Evolutionary conservation across 352 stramenopile genomes (phyloP).

Genomic region (Globisporangium paddicum): DNA sequence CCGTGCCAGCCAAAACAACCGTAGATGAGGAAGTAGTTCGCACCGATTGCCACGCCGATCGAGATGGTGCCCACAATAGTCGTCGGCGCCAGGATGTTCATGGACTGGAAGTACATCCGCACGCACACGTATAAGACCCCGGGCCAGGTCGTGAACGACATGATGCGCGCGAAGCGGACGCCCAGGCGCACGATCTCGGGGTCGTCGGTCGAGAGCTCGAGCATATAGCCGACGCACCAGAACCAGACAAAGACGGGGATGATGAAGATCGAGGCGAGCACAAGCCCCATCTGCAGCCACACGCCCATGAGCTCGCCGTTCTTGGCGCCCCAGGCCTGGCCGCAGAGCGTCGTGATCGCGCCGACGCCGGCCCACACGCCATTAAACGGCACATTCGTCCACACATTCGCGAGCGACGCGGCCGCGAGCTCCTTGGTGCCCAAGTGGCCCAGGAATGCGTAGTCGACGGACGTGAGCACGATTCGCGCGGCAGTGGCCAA

Average conservation of each 20-base stretch:
- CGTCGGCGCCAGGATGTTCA: slow-evolving; percentile 71
- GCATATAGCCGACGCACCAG: slow-evolving; percentile 39
- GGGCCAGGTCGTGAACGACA: slow-evolving; percentile 74
- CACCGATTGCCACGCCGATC: slow-evolving; percentile 48
- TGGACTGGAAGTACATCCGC: too few relatives aligned
- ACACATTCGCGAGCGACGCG: slow-evolving; percentile 67
- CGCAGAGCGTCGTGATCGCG: slow-evolving; percentile 50
- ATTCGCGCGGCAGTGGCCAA: slow-evolving; percentile 76
- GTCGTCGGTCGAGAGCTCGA: slow-evolving; percentile 64
- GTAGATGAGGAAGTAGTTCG: too few relatives aligned
- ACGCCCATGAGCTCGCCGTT: slow-evolving; percentile 31
- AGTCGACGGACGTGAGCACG: slow-evolving; percentile 70
- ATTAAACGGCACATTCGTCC: slow-evolving; percentile 64
- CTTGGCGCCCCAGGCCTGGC: slow-evolving; percentile 30
- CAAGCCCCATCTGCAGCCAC: slow-evolving; percentile 33
- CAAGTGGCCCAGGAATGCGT: too few relatives aligned
- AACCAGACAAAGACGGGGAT: slow-evolving; percentile 36
- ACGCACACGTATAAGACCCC: slow-evolving; percentile 74
- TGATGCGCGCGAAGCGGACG: slow-evolving; percentile 66
- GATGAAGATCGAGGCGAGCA: slow-evolving; percentile 22
- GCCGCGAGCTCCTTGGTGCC: slow-evolving; percentile 62
- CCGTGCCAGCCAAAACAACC: slow-evolving; percentile 48
- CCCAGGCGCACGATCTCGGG: slow-evolving; percentile 54
- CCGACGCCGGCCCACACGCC: slow-evolving; percentile 65
- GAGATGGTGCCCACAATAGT: slow-evolving; percentile 65